Conservation (phyloP, 768 basidiomycete genomes). For the Leccinum subgranulosum region DNA sequence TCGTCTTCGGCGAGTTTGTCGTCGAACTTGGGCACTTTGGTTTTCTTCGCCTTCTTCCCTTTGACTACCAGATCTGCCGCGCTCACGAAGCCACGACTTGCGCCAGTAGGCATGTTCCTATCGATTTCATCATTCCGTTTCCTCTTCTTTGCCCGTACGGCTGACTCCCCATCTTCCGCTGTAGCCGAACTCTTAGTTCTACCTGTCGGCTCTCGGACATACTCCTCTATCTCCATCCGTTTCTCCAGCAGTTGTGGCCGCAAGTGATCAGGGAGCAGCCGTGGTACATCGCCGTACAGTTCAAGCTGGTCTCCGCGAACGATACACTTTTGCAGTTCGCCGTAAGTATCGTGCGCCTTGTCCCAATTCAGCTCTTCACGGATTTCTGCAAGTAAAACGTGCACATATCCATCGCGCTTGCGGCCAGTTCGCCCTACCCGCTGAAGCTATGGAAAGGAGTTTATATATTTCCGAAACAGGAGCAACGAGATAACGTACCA, state of each 20-base stretch:
- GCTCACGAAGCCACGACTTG: conserved; percentile 66
- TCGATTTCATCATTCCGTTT: conserved; percentile 66
- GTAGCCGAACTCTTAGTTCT: conserved; percentile 29
- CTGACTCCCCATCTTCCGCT: conserved; percentile 26
- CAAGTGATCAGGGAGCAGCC: conserved; percentile 74
- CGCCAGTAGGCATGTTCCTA: conserved; percentile 74
- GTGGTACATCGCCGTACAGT: conserved; percentile 88
- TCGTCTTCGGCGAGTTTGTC: conserved; percentile 55
- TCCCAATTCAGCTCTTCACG: conserved; percentile 91
- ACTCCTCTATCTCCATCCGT: conserved; percentile 77
- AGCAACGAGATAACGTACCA: conserved; percentile 52
- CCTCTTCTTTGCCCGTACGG: conserved; percentile 49
- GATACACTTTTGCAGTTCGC: conserved; percentile 86
- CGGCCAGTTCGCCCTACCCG: conserved; percentile 94
- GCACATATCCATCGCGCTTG: conserved; percentile 84
- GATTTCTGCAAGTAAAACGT: conserved; percentile 85
- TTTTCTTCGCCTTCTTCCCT: conserved; percentile 45
- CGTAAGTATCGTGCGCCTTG: conserved; percentile 81
- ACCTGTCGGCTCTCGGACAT: conserved; percentile 50
- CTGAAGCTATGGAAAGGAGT: conserved; percentile 64
- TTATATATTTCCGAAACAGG: not conserved
- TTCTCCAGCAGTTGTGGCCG: conserved; percentile 79
- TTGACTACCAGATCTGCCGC: conserved; percentile 63
- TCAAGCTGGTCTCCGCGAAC: conserved; percentile 83
- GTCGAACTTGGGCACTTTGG: conserved; percentile 44